Conservation (phyloP, 2,329 filamentous ascomycete genomes). For the Hymenotorrendiella dingleyae region DNA sequence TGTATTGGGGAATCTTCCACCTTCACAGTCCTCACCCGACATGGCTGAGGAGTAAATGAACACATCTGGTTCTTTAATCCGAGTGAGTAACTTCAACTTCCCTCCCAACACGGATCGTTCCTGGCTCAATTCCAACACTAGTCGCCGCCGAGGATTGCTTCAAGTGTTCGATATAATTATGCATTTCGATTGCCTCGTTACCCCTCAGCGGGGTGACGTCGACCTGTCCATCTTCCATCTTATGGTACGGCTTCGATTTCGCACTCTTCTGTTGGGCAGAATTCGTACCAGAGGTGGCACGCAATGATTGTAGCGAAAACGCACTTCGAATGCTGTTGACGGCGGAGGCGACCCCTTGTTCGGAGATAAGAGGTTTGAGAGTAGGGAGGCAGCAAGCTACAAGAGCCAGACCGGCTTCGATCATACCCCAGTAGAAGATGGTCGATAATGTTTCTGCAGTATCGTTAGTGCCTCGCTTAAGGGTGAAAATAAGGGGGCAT, state of each 20-base stretch:
- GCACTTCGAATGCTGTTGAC: conserved; percentile 5
- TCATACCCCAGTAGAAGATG: conserved; percentile 4
- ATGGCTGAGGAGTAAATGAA: too few relatives aligned
- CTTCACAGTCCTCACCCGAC: too few relatives aligned
- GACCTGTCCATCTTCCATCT: neutral
- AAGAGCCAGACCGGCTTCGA: conserved; percentile 2
- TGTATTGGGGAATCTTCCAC: too few relatives aligned
- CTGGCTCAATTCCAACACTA: too few relatives aligned
- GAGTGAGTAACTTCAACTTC: too few relatives aligned
- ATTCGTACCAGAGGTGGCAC: neutral
- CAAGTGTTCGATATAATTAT: too few relatives aligned
- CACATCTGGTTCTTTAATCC: too few relatives aligned
- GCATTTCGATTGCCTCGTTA: neutral
- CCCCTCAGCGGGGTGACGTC: neutral
- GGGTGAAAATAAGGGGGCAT: neutral
- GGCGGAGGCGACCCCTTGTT: conserved; percentile 1
- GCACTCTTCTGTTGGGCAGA: neutral
- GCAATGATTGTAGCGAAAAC: neutral
- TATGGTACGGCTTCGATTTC: neutral
- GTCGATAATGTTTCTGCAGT: conserved; percentile 1
- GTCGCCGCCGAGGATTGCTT: too few relatives aligned
- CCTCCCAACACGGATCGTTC: too few relatives aligned
- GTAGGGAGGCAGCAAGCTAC: conserved; percentile 3
- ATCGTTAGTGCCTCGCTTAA: neutral
- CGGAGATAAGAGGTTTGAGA: conserved; percentile 1